phyloP scores from a whole-genome alignment of 2,329 filamentous ascomycete genomes.

The Clarireedia homoeocarpa region DNA sequence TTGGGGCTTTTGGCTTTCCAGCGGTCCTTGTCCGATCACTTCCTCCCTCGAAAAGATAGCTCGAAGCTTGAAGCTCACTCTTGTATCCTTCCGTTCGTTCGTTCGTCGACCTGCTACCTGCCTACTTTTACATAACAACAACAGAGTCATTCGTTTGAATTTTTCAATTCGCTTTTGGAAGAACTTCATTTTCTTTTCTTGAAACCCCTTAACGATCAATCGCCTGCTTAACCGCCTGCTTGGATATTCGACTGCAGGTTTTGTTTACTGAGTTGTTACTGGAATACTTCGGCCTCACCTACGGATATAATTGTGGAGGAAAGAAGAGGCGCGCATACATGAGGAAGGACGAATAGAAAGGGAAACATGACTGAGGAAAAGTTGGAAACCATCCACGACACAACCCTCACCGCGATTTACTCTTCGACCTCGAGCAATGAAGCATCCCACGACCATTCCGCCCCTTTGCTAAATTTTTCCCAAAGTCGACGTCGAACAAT shows the following conservation, averaged over 20 bases:
- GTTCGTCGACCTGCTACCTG: neutral
- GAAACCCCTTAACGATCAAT: neutral
- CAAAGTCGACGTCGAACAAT: constrained; percentile 6
- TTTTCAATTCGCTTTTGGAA: constrained; percentile 7
- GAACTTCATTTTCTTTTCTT: constrained; percentile 6
- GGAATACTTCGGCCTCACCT: neutral
- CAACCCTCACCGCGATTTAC: neutral
- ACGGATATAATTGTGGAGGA: neutral
- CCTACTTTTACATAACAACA: neutral
- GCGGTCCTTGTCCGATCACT: too few species aligned
- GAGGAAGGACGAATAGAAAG: neutral
- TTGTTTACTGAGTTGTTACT: neutral
- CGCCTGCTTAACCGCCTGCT: constrained; percentile 1
- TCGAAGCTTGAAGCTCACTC: too few species aligned
- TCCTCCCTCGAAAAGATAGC: too few species aligned
- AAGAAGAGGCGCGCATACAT: neutral
- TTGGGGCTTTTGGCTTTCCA: too few species aligned
- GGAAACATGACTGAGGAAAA: neutral
- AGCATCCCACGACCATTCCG: constrained; percentile 11
- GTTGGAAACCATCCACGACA: neutral
- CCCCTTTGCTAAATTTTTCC: constrained; percentile 4
- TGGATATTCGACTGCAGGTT: constrained; percentile 6
- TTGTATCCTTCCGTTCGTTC: too few species aligned
- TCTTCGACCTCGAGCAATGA: constrained; percentile 2
- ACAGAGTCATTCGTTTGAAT: constrained; percentile 8